These are phyloP conservation scores for Pleoardoris graminearum DNA, from an alignment of 2,329 filamentous ascomycete species.

Conservation along the genomic window DNA sequence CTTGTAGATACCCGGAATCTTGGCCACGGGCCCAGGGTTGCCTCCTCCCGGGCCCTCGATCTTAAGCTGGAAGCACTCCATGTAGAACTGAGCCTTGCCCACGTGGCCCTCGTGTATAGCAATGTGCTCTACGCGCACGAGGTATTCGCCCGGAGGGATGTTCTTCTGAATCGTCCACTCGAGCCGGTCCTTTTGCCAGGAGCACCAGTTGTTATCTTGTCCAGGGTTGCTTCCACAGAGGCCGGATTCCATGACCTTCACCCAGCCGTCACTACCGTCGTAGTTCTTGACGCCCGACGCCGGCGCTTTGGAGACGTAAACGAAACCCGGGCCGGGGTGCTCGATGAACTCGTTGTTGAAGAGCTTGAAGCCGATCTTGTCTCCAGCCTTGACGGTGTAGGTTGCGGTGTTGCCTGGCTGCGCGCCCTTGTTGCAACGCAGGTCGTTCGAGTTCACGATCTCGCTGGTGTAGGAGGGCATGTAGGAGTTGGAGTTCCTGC, in stretches of 20 bases:
- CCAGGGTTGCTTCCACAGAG: slow-evolving; percentile 32
- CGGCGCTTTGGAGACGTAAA: slow-evolving; percentile 54
- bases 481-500: slow-evolving; percentile 44
- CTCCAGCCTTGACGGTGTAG: slow-evolving; percentile 49
- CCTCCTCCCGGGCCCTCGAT: slow-evolving; percentile 49
- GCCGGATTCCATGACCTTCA: slow-evolving; percentile 41
- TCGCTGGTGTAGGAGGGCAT: slow-evolving; percentile 35
- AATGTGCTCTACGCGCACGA: slow-evolving; percentile 43
- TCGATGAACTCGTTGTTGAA: slow-evolving; percentile 55
- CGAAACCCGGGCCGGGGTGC: slow-evolving; percentile 44
- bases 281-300: slow-evolving; percentile 67
- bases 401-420: slow-evolving; percentile 38
- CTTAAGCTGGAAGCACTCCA: slow-evolving; percentile 51
- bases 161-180: slow-evolving; percentile 50
- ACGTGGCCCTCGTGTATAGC: slow-evolving; percentile 37
- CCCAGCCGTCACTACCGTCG: slow-evolving; percentile 62
- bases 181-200: slow-evolving; percentile 48
- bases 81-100: slow-evolving; percentile 41
- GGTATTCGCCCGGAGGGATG: slow-evolving; percentile 46
- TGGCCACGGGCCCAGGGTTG: slow-evolving; percentile 50
- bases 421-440: slow-evolving; percentile 44
- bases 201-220: slow-evolving; percentile 33
- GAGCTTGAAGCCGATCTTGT: slow-evolving; percentile 56
- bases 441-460: slow-evolving; percentile 38
- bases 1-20: slow-evolving; percentile 56